Conservation (phyloP, 495 filamentous ascomycete species). For the Neurospora hispaniola region DNA sequence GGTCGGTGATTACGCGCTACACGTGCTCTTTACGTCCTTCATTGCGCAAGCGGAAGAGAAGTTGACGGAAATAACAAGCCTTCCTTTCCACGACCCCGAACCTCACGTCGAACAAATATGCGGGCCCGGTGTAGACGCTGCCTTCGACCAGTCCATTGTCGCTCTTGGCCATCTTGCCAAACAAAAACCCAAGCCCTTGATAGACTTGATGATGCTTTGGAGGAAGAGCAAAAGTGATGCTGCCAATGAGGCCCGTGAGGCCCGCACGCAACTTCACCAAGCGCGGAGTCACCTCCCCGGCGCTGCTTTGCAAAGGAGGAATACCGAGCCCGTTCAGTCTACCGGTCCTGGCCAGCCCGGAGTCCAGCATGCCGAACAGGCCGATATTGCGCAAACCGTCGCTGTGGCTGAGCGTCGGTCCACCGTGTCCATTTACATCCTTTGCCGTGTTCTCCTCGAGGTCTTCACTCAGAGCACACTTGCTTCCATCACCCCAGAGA, state of each 20-base stretch:
- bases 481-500: slow-evolving; percentile 68
- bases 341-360: slow-evolving; percentile 9
- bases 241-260: slow-evolving; percentile 50
- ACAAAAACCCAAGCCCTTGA: slow-evolving; percentile 87
- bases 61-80: slow-evolving; percentile 70
- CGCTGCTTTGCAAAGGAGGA: slow-evolving; percentile 31
- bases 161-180: slow-evolving; percentile 89
- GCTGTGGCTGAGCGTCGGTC: slow-evolving; percentile 75
- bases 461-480: slow-evolving; percentile 84
- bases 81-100: slow-evolving; percentile 56
- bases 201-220: slow-evolving; percentile 97
- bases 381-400: slow-evolving; percentile 27
- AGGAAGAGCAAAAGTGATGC: slow-evolving; percentile 88
- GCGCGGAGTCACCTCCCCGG: slow-evolving; percentile 30
- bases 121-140: slow-evolving; percentile 74
- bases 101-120: slow-evolving; percentile 79
- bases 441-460: slow-evolving; percentile 88
- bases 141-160: slow-evolving; percentile 91
- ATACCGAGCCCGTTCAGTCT: slow-evolving; percentile 38
- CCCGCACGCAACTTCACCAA: slow-evolving; percentile 49
- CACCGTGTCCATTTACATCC: slow-evolving; percentile 85
- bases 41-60: slow-evolving; percentile 86
- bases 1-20: slow-evolving; percentile 90
- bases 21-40: slow-evolving; percentile 89
- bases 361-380: background rate